Conservation (phyloP, 495 filamentous ascomycete genomes). For the Penicillium salamii region DNA sequence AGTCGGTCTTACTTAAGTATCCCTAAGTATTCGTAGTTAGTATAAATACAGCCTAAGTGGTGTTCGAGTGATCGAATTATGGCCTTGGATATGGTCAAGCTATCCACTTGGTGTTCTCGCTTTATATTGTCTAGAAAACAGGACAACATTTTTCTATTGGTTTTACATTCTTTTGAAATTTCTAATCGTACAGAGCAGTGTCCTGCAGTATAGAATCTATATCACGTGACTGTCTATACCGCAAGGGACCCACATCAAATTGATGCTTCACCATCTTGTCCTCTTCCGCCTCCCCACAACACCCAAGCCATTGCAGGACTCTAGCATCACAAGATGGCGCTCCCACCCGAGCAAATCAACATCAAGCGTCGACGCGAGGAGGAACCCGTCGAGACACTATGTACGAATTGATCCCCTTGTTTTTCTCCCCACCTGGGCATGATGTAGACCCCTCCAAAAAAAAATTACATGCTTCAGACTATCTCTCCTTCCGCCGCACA, state of each 20-base stretch:
- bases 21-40: too few species aligned
- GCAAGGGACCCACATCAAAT: constrained; percentile 5
- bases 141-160: too few species aligned
- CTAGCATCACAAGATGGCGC: constrained; percentile 27
- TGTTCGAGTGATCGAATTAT: too few species aligned
- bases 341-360: constrained; percentile 53
- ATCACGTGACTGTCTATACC: background rate
- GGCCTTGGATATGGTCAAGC: too few species aligned
- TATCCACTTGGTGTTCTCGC: too few species aligned
- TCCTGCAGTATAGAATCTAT: background rate
- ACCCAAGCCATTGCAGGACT: constrained; percentile 3
- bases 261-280: constrained; percentile 3
- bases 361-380: constrained; percentile 58
- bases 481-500: too few species aligned
- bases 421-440: constrained; percentile 22
- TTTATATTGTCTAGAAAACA: too few species aligned
- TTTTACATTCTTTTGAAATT: too few species aligned
- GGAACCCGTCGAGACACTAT: constrained; percentile 54
- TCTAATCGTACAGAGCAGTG: too few species aligned
- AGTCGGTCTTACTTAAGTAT: background rate
- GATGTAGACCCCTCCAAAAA: constrained; percentile 15
- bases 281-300: background rate
- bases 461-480: background rate
- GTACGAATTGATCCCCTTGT: constrained; percentile 33
- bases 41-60: too few species aligned